Conservation (phyloP, 2,329 filamentous ascomycete genomes). For the Cordyceps tenuipes region DNA sequence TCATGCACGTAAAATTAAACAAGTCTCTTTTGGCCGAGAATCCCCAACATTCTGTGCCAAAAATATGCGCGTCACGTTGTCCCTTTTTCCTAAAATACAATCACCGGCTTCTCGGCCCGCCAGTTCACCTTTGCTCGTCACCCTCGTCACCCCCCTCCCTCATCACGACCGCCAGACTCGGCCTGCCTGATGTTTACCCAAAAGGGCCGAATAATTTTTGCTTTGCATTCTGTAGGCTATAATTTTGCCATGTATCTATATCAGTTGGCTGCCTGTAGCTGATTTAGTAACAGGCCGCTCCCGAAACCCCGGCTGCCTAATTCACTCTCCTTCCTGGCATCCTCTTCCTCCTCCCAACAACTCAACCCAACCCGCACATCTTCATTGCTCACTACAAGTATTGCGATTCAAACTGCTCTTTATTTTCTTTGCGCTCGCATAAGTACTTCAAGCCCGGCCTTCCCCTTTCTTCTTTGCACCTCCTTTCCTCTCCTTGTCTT, state of each 20-base stretch:
- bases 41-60: conserved; percentile 5
- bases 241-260: not conserved
- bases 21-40: not conserved
- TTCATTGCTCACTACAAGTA: not conserved
- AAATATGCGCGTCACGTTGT: conserved; percentile 1
- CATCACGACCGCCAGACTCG: not conserved
- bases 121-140: not conserved
- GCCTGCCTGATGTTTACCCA: not conserved
- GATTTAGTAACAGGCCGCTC: not conserved
- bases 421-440: not conserved
- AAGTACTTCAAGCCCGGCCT: too few species aligned
- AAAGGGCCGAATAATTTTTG: conserved; percentile 1
- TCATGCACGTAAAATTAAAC: not conserved
- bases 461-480: not conserved
- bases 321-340: not conserved
- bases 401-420: not conserved
- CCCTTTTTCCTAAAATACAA: not conserved
- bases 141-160: not conserved
- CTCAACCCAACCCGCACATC: not conserved
- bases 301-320: not conserved
- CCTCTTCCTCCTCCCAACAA: not conserved
- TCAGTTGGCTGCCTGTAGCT: not conserved
- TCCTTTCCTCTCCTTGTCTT: not conserved
- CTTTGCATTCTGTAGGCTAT: not conserved
- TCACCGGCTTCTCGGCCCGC: not conserved